Evolutionary conservation across 345 rosid species (phyloP), one percentile per base, ranked within the genome.

Genomic region (Euphorbia pulcherrima): DNA sequence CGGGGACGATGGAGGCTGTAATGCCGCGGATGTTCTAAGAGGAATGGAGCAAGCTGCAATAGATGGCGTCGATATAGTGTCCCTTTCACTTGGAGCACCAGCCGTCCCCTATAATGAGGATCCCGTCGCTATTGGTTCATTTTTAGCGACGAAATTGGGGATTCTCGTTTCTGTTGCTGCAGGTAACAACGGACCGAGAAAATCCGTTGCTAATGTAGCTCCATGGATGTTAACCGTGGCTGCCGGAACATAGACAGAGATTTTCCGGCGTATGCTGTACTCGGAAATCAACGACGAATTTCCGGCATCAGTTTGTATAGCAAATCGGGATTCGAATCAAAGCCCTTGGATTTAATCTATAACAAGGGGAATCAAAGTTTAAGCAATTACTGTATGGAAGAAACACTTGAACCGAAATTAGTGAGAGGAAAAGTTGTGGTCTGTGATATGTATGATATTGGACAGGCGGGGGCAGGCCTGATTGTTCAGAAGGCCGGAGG

Each of bases 221-320:
- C 98, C 98, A 0, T 92, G 98, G 98, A 84, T 90, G 18, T 72
- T 90, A 85, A 92, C 97, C 1, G 97, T 92, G 10, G 98, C 95
- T 0, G 97, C 97, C 2, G 87, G 90, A 1, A 90, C 5, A 60
- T 92, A 35, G 98, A 92, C 76, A 85, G 97, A 0, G 85, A 88
- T 62, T 88, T 92, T 50, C 92, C 92, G 2, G 97, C 98, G 14
- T 82, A 71, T 61, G 92, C 83, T 0, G 26, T 41, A 21, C 83
- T 90, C 0, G 95, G 95, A 3, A 82, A 84, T 58, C 76, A 80
- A 48, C 47, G 72, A 4, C 64, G 73, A 17, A 75, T 81, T 28
- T 61, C 60, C 2, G 96, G 97, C 0, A 92, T 83, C 23, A 88
- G 93, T 5, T 84, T 92, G 2, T 90, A 84, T 47, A 88, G 88